These are phyloP conservation scores for Colletotrichum lentis DNA, from an alignment of 2,329 filamentous ascomycete genomes.

Conservation along the genomic window DNA sequence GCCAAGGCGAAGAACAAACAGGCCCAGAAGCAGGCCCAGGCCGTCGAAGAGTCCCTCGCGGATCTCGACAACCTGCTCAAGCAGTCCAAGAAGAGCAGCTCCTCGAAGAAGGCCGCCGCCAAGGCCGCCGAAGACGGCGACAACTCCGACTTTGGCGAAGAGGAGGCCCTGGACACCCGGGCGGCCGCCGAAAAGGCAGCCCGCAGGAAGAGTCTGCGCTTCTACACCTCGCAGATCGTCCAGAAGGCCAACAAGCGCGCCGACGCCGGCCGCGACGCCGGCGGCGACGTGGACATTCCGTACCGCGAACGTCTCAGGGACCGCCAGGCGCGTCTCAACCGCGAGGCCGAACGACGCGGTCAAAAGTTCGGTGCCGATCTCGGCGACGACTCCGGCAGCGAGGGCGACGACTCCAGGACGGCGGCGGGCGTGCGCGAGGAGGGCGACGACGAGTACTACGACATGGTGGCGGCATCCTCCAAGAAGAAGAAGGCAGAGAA, in stretches of 20 bases:
- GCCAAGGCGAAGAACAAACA: constrained; percentile 54
- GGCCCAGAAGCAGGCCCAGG: constrained; percentile 65
- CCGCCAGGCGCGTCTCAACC: constrained; percentile 83
- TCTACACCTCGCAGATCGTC: constrained; percentile 97
- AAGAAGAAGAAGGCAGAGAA: constrained; percentile 79
- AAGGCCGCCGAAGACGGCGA: constrained; percentile 60
- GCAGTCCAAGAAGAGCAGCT: constrained; percentile 57
- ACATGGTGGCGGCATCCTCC: constrained; percentile 78
- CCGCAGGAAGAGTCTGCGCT: constrained; percentile 90
- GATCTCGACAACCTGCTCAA: constrained; percentile 70
- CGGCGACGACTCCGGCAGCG: constrained; percentile 67
- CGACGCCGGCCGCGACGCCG: constrained; percentile 74
- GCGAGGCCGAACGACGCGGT: constrained; percentile 86
- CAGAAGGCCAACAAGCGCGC: constrained; percentile 91
- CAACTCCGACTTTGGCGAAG: constrained; percentile 93
- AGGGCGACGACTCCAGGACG: constrained; percentile 68
- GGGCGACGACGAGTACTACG: constrained; percentile 83
- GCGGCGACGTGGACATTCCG: constrained; percentile 84
- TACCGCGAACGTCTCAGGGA: constrained; percentile 89
- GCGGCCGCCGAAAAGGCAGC: constrained; percentile 86
- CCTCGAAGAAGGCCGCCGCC: constrained; percentile 54
- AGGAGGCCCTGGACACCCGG: constrained; percentile 77
- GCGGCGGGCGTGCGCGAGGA: constrained; percentile 60
- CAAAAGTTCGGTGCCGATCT: constrained; percentile 71
- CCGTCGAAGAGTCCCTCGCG: constrained; percentile 74